Evolutionary conservation across 169 alveolate species (phyloP).

Genomic region (Plasmodium berghei): DNA sequence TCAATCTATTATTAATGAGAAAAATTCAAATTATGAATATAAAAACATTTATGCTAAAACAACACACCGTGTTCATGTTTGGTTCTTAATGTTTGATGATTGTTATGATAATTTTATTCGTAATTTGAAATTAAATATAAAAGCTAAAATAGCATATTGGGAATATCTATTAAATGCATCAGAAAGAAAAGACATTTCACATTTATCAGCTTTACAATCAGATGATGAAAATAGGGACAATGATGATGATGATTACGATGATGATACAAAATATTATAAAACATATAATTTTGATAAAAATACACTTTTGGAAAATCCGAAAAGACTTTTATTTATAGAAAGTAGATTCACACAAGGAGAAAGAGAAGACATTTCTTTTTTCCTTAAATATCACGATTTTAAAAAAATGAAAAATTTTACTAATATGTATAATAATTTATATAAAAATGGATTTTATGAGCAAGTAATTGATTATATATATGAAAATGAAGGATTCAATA

Average conservation of each 20-base stretch:
- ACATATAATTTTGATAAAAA: constrained; percentile 54
- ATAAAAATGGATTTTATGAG: constrained; percentile 63
- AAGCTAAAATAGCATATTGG: constrained; percentile 70
- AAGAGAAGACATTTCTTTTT: constrained; percentile 47
- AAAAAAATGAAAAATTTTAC: constrained; percentile 63
- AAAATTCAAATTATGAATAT: constrained; percentile 32
- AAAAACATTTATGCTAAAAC: constrained; percentile 57
- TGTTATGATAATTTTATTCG: constrained; percentile 53
- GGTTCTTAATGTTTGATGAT: constrained; percentile 72
- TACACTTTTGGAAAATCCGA: constrained; percentile 68
- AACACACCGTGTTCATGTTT: constrained; percentile 71
- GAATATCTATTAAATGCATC: constrained; percentile 54
- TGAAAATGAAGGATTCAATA: constrained; percentile 56
- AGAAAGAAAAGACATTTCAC: constrained; percentile 25
- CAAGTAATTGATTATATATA: constrained; percentile 66
- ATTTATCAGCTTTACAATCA: background rate
- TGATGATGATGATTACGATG: background rate
- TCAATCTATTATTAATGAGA: constrained; percentile 23
- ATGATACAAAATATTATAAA: constrained; percentile 11
- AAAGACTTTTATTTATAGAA: constrained; percentile 68
- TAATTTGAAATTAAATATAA: constrained; percentile 66
- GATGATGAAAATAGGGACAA: background rate
- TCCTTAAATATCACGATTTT: constrained; percentile 54
- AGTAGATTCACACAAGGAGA: constrained; percentile 44
- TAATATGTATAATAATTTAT: constrained; percentile 68